A percentile compares a stretch with the other conserved stretches of the same genome.
These are phyloP conservation scores for Lizonia empirigonia DNA, from an alignment of 2,329 filamentous ascomycete genomes.

Conservation along the genomic window DNA sequence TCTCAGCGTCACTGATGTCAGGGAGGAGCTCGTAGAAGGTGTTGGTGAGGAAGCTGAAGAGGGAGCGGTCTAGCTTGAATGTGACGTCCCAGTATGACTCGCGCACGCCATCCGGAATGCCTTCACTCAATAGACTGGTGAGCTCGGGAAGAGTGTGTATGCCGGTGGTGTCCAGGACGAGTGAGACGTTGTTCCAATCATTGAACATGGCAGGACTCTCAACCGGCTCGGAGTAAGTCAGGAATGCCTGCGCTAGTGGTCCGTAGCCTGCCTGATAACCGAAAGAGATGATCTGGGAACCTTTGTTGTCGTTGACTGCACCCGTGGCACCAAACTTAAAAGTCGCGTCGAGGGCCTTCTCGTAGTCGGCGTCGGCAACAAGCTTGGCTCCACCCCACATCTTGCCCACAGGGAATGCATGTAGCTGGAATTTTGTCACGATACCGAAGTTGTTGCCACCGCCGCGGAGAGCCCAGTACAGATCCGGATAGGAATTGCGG, in stretches of 20 bases:
- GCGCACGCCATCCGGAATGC: slow-evolving; percentile 21
- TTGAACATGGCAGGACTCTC: not conserved
- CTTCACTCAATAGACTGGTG: not conserved
- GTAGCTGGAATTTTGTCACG: slow-evolving; percentile 29
- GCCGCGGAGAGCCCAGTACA: slow-evolving; percentile 46
- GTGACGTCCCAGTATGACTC: slow-evolving; percentile 37
- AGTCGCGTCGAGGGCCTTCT: not conserved
- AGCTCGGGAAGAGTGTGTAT: not conserved
- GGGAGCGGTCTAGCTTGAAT: slow-evolving; percentile 29
- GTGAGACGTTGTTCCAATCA: not conserved
- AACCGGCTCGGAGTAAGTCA: not conserved
- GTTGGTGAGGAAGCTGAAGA: slow-evolving; percentile 25
- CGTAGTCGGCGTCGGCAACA: not conserved
- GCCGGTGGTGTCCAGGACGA: not conserved
- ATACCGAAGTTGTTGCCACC: slow-evolving; percentile 43
- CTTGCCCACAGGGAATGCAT: slow-evolving; percentile 21
- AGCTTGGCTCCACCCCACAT: slow-evolving; percentile 27
- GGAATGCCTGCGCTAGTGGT: not conserved
- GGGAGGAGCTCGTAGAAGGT: slow-evolving; percentile 33
- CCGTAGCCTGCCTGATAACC: not conserved
- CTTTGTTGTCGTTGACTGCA: not conserved
- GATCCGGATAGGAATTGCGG: slow-evolving; percentile 38
- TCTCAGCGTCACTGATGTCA: slow-evolving; percentile 25
- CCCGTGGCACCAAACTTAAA: not conserved
- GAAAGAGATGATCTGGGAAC: slow-evolving; percentile 1